Percentiles rank a stretch among this genome's conserved stretches.
Conservation (phyloP, 805 yeast species). For the Spathaspora arborariae region DNA sequence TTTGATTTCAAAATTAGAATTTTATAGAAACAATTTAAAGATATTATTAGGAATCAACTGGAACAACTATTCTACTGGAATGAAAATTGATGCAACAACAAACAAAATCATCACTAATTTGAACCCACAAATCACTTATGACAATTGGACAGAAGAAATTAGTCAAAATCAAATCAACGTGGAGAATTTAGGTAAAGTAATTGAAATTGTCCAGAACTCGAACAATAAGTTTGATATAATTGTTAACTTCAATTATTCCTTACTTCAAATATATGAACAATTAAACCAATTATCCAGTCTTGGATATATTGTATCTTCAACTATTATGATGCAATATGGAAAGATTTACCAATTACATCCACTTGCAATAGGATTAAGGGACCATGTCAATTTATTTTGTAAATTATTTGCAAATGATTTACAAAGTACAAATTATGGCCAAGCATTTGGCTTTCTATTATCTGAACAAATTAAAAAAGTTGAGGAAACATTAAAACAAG, state of each 20-base stretch:
- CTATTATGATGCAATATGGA: slow-evolving; percentile 43
- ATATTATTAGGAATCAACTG: slow-evolving; percentile 32
- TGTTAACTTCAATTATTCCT: slow-evolving; percentile 50
- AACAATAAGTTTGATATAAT: slow-evolving; percentile 23
- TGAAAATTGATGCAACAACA: slow-evolving; percentile 51
- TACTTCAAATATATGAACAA: slow-evolving; percentile 47
- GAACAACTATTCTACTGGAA: slow-evolving; percentile 48
- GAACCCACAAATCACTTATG: slow-evolving; percentile 38
- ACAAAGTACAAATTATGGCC: slow-evolving; percentile 27
- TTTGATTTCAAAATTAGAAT: slow-evolving; percentile 18
- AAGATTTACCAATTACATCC: slow-evolving; percentile 54
- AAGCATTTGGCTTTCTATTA: slow-evolving; percentile 41
- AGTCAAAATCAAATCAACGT: slow-evolving; percentile 7
- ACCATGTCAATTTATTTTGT: slow-evolving; percentile 4
- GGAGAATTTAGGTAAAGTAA: slow-evolving; percentile 28
- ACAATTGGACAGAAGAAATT: slow-evolving; percentile 44
- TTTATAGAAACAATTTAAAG: slow-evolving; percentile 20
- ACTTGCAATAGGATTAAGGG: slow-evolving; percentile 44
- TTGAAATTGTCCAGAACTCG: slow-evolving; percentile 29
- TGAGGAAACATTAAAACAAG: slow-evolving; percentile 22
- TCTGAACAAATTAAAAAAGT: slow-evolving; percentile 29
- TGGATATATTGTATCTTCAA: slow-evolving; percentile 56
- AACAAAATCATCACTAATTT: slow-evolving; percentile 42
- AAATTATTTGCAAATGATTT: slow-evolving; percentile 11
- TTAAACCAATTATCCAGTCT: slow-evolving; percentile 46